Percentiles rank a stretch among this genome's conserved stretches.
These are phyloP conservation scores for Nemania bipapillata DNA, from an alignment of 2,329 filamentous ascomycete species.

Conservation along the genomic window DNA sequence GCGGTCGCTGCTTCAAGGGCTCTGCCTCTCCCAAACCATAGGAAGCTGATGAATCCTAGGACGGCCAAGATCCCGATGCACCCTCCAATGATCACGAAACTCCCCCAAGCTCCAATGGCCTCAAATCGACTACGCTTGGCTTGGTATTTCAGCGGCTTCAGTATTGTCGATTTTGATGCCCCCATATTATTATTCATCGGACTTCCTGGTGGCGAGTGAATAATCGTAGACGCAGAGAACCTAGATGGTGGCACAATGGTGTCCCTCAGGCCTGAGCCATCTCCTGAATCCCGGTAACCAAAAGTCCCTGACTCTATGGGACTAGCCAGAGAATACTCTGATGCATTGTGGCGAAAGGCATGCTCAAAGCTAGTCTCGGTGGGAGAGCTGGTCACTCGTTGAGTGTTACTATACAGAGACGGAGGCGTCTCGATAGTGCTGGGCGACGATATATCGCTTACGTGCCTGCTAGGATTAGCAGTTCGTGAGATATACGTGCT, in stretches of 20 bases:
- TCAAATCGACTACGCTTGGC: background rate
- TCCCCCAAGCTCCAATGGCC: background rate
- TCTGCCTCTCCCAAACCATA: slow-evolving; percentile 2
- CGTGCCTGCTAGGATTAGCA: too few species aligned
- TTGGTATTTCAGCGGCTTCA: background rate
- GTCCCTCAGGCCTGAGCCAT: background rate
- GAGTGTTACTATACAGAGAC: background rate
- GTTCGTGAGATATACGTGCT: background rate
- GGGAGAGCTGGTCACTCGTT: background rate
- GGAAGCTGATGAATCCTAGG: slow-evolving; percentile 1
- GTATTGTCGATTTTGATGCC: background rate
- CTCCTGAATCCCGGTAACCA: background rate
- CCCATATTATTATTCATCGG: background rate
- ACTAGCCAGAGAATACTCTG: background rate
- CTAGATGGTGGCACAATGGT: background rate
- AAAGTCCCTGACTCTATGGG: background rate
- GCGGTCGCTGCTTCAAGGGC: background rate
- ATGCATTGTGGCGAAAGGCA: background rate
- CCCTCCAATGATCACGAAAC: background rate
- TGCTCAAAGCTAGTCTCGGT: background rate
- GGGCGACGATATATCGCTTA: too few species aligned
- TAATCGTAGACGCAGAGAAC: background rate
- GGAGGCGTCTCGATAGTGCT: background rate
- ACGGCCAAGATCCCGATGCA: background rate
- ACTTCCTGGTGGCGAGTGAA: background rate